phyloP scores from a whole-genome alignment of 2,329 filamentous ascomycete species.

The Hypoxylon sp. region DNA sequence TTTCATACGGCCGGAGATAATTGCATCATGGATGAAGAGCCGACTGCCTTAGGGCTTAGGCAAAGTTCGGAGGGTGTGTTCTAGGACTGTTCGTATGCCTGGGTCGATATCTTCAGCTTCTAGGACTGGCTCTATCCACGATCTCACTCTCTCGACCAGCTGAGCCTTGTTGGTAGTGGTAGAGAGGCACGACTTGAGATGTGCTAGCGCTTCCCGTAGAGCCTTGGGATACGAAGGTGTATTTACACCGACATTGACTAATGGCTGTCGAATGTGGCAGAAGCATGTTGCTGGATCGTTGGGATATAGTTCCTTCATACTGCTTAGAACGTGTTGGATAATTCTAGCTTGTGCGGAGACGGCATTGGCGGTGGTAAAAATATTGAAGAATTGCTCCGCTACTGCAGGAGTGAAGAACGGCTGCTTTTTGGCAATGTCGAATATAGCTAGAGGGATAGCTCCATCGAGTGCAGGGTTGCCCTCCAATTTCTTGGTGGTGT shows the following conservation, averaged over 20 bases:
- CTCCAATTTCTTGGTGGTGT: constrained; percentile 68
- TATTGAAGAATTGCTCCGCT: constrained; percentile 83
- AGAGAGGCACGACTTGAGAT: constrained; percentile 68
- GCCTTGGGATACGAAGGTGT: constrained; percentile 81
- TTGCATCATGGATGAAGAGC: neutral
- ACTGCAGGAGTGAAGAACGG: constrained; percentile 76
- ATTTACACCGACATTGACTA: constrained; percentile 74
- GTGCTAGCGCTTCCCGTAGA: constrained; percentile 75
- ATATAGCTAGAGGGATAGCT: constrained; percentile 94
- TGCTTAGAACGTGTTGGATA: constrained; percentile 79
- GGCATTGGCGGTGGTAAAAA: constrained; percentile 79
- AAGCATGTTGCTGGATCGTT: constrained; percentile 74
- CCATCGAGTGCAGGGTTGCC: constrained; percentile 88
- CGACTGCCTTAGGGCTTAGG: constrained; percentile 46
- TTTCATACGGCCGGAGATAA: neutral
- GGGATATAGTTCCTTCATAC: constrained; percentile 73
- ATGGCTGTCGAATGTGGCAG: constrained; percentile 79
- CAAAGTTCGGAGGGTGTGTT: constrained; percentile 61
- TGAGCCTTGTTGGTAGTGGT: constrained; percentile 62
- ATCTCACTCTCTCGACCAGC: constrained; percentile 65
- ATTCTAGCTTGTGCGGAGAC: constrained; percentile 77
- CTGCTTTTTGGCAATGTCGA: constrained; percentile 87
- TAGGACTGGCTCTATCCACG: constrained; percentile 71
- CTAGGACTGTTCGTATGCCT: constrained; percentile 69
- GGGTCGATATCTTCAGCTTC: constrained; percentile 66